Evolutionary conservation across 2,329 filamentous ascomycete species (phyloP), one percentile per base, ranked within the genome.

Genomic region (Coleophoma eucalyptorum): DNA sequence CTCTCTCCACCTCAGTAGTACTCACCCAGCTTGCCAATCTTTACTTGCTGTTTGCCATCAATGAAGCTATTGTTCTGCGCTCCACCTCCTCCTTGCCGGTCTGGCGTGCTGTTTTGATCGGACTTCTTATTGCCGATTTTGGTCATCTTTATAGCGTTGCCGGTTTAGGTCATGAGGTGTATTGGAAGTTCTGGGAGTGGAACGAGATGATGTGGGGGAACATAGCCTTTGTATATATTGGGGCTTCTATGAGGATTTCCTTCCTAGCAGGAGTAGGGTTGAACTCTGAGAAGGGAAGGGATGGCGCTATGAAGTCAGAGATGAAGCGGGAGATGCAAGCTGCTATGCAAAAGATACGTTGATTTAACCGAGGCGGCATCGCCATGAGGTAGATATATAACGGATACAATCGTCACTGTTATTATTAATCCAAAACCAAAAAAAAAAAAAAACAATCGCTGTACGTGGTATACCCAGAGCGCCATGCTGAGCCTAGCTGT

Each of bases 1-100:
- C 86, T 1, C 69, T 78, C 34, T 78, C 76, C 38, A 87, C 86
- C 1, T 78, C 80, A 10, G 81, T 91, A 52, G 82, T 83, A 38
- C 74, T 92, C 60, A 82, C 83, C 16, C 89, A 93, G 70, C 78
- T 93, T 32, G 86, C 86, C 41, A 92, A 90, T 68, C 74, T 92
- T 55, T 93, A 92, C 70, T 68, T 92, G 37, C 79, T 89, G 51
- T 89, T 92, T 67, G 82, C 86, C 50, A 69, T 93, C 62, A 90
- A 87, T 70, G 88, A 94, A 70, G 87, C 86, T 2, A 69, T 90
- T 20, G 84, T 93, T 12, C 76, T 93, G 56, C 83, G 89, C 40
- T 76, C 80, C 15, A 89, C 88, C 6, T 71, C 72, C 46, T 84
- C 91, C 69, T 63, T 85, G 33, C 73, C 75, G 20, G 87, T 93